Percentiles rank a stretch among this genome's conserved stretches.
phyloP scores from a whole-genome alignment of 768 basidiomycete species.

The Amanita jacksonii region DNA sequence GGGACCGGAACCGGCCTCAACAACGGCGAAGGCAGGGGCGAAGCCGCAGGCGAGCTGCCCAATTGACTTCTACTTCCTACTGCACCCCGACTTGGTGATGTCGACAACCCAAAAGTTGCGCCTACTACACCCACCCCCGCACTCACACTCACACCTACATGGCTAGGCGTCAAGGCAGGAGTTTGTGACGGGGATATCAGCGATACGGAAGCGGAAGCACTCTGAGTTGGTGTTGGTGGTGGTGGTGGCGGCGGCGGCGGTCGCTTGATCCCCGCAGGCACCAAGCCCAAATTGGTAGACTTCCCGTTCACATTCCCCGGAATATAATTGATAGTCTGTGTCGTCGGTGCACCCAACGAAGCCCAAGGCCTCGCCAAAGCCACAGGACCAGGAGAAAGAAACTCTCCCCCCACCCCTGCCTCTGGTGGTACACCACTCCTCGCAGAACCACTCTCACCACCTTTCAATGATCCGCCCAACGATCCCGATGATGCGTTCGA shows the following conservation, averaged over 20 bases:
- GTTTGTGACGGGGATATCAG: background rate
- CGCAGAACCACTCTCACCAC: background rate
- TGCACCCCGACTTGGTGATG: background rate
- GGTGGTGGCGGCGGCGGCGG: conserved; percentile 10
- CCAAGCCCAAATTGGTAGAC: background rate
- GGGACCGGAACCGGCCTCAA: conserved; percentile 41
- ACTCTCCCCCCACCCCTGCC: background rate
- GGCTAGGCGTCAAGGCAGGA: background rate
- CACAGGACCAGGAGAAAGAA: background rate
- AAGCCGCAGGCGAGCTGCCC: conserved; percentile 12
- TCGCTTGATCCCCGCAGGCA: conserved; percentile 9
- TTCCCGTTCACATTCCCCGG: no score
- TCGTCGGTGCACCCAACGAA: background rate
- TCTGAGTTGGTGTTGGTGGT: conserved; percentile 8
- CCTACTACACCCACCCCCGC: no score
- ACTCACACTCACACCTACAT: no score
- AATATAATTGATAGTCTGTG: no score
- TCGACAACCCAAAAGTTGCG: background rate
- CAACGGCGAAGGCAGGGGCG: conserved; percentile 40
- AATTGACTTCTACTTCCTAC: background rate
- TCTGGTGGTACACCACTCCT: no score
- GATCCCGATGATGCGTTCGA: no score
- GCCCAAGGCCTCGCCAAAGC: background rate
- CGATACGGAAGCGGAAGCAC: background rate
- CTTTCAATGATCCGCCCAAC: no score